Conservation (phyloP, 768 basidiomycete species). For the Xerocomellus dryophilus region DNA sequence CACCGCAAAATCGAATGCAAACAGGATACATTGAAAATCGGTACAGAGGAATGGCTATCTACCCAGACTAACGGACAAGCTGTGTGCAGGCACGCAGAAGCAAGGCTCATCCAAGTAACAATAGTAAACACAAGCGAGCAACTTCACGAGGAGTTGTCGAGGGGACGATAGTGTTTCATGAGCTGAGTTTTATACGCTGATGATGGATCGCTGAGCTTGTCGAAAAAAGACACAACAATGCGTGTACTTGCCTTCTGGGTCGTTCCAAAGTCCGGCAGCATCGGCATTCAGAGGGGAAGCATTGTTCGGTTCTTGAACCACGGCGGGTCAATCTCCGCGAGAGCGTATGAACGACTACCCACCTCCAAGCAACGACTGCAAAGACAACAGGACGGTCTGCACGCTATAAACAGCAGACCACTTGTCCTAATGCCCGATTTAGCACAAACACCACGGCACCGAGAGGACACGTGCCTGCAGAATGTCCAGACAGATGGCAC, state of each 20-base stretch:
- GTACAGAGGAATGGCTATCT: slow-evolving; percentile 13
- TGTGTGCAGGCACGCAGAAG: background rate
- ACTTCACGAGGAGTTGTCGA: slow-evolving; percentile 37
- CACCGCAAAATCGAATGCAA: background rate
- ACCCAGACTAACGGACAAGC: slow-evolving; percentile 3
- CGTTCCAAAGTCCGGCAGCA: slow-evolving; percentile 78
- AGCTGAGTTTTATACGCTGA: slow-evolving; percentile 71
- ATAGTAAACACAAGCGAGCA: background rate
- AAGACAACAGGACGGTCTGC: slow-evolving; percentile 81
- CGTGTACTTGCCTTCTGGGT: slow-evolving; percentile 52
- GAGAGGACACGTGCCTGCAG: slow-evolving; percentile 55
- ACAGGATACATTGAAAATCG: slow-evolving; percentile 11
- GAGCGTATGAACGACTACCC: slow-evolving; percentile 21
- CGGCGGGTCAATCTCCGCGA: background rate
- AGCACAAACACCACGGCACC: background rate
- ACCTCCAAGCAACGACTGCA: slow-evolving; percentile 89
- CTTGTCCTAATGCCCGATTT: slow-evolving; percentile 57
- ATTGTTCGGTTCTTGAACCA: slow-evolving; percentile 78
- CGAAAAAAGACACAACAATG: background rate
- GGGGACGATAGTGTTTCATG: slow-evolving; percentile 67
- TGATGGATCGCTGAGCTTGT: background rate
- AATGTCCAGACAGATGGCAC: slow-evolving; percentile 85
- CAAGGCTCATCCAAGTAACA: background rate
- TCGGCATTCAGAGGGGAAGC: slow-evolving; percentile 87
- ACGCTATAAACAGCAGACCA: slow-evolving; percentile 95